Conservation (phyloP, 1,284 basidiomycete genomes). For the Tranzscheliella williamsii region DNA sequence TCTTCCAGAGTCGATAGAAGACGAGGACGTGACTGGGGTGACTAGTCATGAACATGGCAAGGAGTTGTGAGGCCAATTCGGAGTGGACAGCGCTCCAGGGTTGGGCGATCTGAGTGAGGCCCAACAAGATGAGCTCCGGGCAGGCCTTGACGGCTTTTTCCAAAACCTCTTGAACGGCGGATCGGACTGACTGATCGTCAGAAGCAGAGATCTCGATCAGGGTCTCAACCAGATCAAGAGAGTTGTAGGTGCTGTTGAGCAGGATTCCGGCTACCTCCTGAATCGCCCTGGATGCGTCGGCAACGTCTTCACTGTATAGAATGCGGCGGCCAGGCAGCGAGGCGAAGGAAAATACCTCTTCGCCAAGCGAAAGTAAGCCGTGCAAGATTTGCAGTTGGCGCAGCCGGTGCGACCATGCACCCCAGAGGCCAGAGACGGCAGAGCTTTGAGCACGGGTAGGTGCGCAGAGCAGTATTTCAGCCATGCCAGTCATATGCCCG, state of each 20-base stretch:
- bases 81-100: constrained; percentile 84
- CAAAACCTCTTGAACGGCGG: constrained; percentile 53
- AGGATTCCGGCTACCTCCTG: constrained; percentile 71
- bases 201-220: constrained; percentile 84
- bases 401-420: constrained; percentile 76
- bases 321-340: constrained; percentile 46
- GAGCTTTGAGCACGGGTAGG: constrained; percentile 17
- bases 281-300: constrained; percentile 75
- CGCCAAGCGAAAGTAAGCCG: constrained; percentile 77
- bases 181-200: constrained; percentile 66
- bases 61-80: constrained; percentile 81
- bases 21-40: constrained; percentile 94
- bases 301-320: constrained; percentile 42
- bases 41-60: constrained; percentile 86
- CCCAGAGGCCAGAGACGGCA: constrained; percentile 64
- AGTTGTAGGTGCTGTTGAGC: constrained; percentile 90
- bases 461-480: constrained; percentile 51
- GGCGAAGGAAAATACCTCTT: constrained; percentile 79
- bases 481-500: constrained; percentile 48
- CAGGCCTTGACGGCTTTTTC: constrained; percentile 68
- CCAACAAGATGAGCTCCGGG: constrained; percentile 92
- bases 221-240: constrained; percentile 86
- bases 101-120: constrained; percentile 80
- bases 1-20: constrained; percentile 93
- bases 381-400: constrained; percentile 86